phyloP scores from a whole-genome alignment of 305 asterid species.

The Solanum chacoense region DNA sequence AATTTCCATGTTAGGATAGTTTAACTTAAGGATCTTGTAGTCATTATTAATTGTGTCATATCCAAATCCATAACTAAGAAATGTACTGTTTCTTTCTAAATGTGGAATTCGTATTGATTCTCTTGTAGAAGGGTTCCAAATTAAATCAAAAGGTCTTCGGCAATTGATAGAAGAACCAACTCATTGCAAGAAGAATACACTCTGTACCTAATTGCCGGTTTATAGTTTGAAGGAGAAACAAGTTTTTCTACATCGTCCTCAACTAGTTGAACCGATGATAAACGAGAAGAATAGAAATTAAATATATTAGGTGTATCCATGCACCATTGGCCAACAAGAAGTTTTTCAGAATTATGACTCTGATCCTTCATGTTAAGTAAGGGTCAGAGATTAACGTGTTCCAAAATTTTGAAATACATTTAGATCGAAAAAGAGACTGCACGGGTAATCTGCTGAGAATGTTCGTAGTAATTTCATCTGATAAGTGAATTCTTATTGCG shows the following conservation, averaged over 20 bases:
- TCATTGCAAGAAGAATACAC: neutral
- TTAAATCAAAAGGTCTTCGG: neutral
- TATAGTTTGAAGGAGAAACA: neutral
- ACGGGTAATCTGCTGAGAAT: neutral
- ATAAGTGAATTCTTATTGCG: neutral
- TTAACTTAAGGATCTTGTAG: neutral
- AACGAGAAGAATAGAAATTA: neutral
- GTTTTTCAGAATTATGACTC: neutral
- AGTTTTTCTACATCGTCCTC: neutral
- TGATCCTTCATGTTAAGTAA: neutral
- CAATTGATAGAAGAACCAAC: neutral
- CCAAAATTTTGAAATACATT: neutral
- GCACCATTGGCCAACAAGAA: neutral
- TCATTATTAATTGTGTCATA: neutral
- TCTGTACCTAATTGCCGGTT: neutral
- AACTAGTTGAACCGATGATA: neutral
- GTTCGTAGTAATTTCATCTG: neutral
- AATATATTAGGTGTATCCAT: neutral
- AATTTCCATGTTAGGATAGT: neutral
- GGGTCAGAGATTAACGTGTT: neutral
- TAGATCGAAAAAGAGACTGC: neutral
- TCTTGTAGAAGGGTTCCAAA: neutral
- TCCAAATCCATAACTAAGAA: neutral
- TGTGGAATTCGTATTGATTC: neutral
- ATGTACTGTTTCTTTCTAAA: neutral